Percentiles rank a stretch among this genome's conserved stretches.
phyloP scores from a whole-genome alignment of 352 stramenopile species.

The Pythium brachiatum region DNA sequence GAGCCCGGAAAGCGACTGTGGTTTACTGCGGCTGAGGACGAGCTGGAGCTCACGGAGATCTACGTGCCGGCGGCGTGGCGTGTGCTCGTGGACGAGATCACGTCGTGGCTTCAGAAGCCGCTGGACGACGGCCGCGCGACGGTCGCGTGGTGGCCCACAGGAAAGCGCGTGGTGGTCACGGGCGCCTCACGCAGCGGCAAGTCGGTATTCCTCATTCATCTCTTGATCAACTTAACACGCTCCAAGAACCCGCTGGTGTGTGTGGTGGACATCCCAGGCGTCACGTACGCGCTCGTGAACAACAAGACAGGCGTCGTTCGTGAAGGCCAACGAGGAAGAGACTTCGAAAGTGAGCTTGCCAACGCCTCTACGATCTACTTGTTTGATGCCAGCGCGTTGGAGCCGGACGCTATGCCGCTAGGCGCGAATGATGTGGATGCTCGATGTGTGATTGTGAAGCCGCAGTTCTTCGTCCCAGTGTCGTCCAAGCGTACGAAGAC shows the following conservation, averaged over 20 bases:
- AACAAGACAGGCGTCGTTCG: neutral
- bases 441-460: constrained; percentile 4
- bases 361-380: constrained; percentile 14
- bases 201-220: constrained; percentile 17
- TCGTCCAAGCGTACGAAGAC: constrained; percentile 12
- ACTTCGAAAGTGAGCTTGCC: constrained; percentile 11
- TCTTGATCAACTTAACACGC: constrained; percentile 9
- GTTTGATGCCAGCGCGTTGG: constrained; percentile 8
- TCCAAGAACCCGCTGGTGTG: neutral
- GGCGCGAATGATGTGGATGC: neutral
- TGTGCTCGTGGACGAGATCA: constrained; percentile 4
- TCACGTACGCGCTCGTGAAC: constrained; percentile 19
- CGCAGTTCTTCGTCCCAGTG: neutral
- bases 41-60: neutral
- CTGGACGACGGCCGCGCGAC: neutral
- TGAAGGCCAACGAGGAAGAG: constrained; percentile 10
- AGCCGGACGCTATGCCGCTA: neutral
- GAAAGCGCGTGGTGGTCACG: constrained; percentile 11
- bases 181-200: constrained; percentile 17
- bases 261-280: constrained; percentile 20
- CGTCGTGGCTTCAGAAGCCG: neutral
- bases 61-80: constrained; percentile 1
- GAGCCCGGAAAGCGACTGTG: neutral
- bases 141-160: neutral
- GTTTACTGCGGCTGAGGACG: neutral